phyloP scores from a whole-genome alignment of 1,139 yeast species.

The Candida buenavistaensis region DNA sequence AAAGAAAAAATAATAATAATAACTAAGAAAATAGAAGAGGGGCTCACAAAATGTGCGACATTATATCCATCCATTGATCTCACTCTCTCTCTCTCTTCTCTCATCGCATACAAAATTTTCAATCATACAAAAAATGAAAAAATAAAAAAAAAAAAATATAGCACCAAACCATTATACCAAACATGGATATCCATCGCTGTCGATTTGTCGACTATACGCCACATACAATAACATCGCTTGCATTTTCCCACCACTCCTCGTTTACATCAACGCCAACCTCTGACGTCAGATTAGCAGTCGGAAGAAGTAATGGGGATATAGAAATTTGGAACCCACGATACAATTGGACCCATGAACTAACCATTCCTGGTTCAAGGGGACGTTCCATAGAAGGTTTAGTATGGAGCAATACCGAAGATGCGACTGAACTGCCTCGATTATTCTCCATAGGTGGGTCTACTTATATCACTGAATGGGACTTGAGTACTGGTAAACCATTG shows the following conservation, averaged over 20 bases:
- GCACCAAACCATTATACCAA: too few species aligned
- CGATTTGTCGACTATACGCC: constrained; percentile 90
- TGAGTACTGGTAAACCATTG: constrained; percentile 68
- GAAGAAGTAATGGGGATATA: constrained; percentile 91
- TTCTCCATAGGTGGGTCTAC: constrained; percentile 96
- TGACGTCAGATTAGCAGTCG: constrained; percentile 81
- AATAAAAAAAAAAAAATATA: too few species aligned
- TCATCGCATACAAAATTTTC: constrained; percentile 2
- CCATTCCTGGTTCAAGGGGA: constrained; percentile 77
- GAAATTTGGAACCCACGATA: constrained; percentile 93
- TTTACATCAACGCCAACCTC: constrained; percentile 51
- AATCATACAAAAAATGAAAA: too few species aligned
- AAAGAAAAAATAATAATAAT: too few species aligned
- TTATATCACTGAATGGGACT: constrained; percentile 89
- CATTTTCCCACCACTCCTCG: constrained; percentile 70
- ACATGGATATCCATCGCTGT: constrained; percentile 87
- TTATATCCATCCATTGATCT: not conserved
- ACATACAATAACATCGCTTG: constrained; percentile 77
- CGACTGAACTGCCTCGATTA: constrained; percentile 52
- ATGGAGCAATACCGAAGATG: constrained; percentile 58
- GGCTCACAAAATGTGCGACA: too few species aligned
- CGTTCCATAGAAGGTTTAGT: constrained; percentile 87
- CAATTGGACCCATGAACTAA: constrained; percentile 55
- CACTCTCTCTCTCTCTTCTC: not conserved
- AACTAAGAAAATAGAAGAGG: too few species aligned